Evolutionary conservation across 2,329 filamentous ascomycete genomes (phyloP).

Genomic region (Tetracladium maxilliforme): DNA sequence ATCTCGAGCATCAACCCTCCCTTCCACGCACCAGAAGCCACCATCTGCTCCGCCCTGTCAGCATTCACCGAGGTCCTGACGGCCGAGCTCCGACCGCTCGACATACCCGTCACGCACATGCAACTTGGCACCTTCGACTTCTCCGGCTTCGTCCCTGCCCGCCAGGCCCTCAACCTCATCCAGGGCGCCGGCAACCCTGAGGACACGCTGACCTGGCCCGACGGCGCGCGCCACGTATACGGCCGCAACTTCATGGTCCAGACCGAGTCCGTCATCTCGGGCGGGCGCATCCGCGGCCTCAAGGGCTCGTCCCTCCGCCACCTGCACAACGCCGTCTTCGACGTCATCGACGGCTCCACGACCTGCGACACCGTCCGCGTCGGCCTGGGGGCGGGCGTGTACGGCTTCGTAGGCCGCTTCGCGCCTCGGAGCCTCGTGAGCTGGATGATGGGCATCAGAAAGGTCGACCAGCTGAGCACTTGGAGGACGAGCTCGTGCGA

Average conservation of each 20-base stretch:
- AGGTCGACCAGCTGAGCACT: slow-evolving; percentile 29
- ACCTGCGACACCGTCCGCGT: slow-evolving; percentile 56
- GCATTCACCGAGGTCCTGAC: slow-evolving; percentile 72
- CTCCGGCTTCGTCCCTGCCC: slow-evolving; percentile 41
- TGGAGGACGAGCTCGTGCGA: slow-evolving; percentile 14
- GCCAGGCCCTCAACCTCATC: slow-evolving; percentile 25
- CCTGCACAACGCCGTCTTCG: slow-evolving; percentile 79
- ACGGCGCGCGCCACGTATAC: slow-evolving; percentile 43
- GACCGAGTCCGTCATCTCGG: slow-evolving; percentile 24
- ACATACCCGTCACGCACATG: slow-evolving; percentile 71
- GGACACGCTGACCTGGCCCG: slow-evolving; percentile 50
- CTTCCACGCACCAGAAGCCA: slow-evolving; percentile 74
- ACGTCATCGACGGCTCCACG: slow-evolving; percentile 54
- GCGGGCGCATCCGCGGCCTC: slow-evolving; percentile 33
- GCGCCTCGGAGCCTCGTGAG: slow-evolving; percentile 65
- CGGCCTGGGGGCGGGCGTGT: slow-evolving; percentile 70
- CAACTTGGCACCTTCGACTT: slow-evolving; percentile 88
- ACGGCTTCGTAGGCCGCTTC: slow-evolving; percentile 74
- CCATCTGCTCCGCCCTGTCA: slow-evolving; percentile 72
- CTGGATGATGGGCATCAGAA: slow-evolving; percentile 80
- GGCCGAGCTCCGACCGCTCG: slow-evolving; percentile 62
- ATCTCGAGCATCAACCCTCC: slow-evolving; percentile 67
- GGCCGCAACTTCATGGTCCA: slow-evolving; percentile 45
- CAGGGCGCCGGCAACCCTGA: no score
- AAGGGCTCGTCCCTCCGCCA: slow-evolving; percentile 61